Conservation (phyloP, 345 rosid species). For the Mangifera indica region DNA sequence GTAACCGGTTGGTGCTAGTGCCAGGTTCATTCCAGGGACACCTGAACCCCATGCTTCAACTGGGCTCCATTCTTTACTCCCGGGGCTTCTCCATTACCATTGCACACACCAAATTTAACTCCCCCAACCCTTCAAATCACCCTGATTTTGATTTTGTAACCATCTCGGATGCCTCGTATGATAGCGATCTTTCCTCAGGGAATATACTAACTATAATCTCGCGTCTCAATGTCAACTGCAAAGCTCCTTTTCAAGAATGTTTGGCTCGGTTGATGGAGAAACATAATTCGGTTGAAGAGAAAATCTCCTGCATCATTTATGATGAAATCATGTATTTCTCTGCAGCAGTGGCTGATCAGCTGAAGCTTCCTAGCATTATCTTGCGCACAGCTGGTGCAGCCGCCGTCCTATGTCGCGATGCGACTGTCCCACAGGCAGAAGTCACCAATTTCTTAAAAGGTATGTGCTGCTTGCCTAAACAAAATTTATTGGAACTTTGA, state of each 20-base stretch:
- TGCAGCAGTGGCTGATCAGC: constrained; percentile 30
- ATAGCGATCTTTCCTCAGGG: constrained; percentile 18
- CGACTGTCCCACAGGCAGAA: constrained; percentile 16
- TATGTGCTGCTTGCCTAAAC: neutral
- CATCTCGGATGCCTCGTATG: constrained; percentile 36
- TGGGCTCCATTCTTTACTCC: constrained; percentile 35
- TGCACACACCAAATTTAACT: constrained; percentile 32
- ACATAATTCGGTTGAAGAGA: constrained; percentile 18
- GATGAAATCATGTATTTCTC: constrained; percentile 52
- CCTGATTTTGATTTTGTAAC: constrained; percentile 43
- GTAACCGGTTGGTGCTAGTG: constrained; percentile 29
- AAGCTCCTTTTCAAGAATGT: constrained; percentile 34
- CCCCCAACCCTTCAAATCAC: constrained; percentile 26
- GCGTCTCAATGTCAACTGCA: constrained; percentile 43
- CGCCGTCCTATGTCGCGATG: constrained; percentile 6
- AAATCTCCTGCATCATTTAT: constrained; percentile 44
- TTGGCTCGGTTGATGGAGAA: constrained; percentile 28
- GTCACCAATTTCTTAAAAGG: constrained; percentile 30
- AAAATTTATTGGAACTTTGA: neutral
- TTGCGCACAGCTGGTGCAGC: constrained; percentile 28
- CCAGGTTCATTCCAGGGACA: constrained; percentile 49
- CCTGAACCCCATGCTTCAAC: constrained; percentile 47
- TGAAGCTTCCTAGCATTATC: constrained; percentile 27
- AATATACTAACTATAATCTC: constrained; percentile 19
- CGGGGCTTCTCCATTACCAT: constrained; percentile 38